Percentiles rank a stretch among this genome's conserved stretches.
phyloP scores from a whole-genome alignment of 805 yeast species.

The Metschnikowia reukaufii region DNA sequence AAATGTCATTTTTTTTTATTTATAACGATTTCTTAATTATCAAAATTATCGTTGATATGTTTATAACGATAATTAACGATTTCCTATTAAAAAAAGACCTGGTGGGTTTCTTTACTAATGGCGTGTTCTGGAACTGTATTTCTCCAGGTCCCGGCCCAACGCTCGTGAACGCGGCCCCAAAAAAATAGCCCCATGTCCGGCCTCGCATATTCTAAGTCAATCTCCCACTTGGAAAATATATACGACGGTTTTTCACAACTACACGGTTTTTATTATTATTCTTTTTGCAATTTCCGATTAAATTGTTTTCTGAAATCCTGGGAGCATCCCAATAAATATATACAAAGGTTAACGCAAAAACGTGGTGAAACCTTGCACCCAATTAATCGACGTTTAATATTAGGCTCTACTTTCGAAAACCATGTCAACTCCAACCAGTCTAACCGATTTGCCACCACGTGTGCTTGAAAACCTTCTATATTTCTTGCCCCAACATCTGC shows the following conservation, averaged over 20 bases:
- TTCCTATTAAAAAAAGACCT: no score
- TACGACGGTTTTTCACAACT: no score
- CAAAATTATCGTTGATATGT: no score
- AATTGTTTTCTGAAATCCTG: neutral
- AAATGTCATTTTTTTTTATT: no score
- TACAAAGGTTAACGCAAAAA: no score
- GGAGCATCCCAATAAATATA: no score
- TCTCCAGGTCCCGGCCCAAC: slow-evolving; percentile 4
- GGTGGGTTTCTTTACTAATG: neutral
- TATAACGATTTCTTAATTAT: no score
- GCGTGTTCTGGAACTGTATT: neutral
- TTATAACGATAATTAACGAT: no score
- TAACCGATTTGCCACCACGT: slow-evolving; percentile 15
- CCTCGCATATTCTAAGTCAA: neutral
- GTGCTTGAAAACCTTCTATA: slow-evolving; percentile 16
- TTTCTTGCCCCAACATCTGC: slow-evolving; percentile 32
- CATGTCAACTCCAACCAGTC: neutral
- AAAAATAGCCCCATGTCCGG: slow-evolving; percentile 6
- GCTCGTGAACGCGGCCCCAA: slow-evolving; percentile 7
- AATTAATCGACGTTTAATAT: neutral
- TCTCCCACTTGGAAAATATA: neutral
- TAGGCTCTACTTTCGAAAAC: neutral
- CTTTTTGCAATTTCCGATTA: neutral
- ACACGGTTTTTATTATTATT: no score
- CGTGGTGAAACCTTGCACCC: no score